Base-by-base conservation (phyloP, 192 early-diverging fungal species). In the Coemansia sp. region DNA sequence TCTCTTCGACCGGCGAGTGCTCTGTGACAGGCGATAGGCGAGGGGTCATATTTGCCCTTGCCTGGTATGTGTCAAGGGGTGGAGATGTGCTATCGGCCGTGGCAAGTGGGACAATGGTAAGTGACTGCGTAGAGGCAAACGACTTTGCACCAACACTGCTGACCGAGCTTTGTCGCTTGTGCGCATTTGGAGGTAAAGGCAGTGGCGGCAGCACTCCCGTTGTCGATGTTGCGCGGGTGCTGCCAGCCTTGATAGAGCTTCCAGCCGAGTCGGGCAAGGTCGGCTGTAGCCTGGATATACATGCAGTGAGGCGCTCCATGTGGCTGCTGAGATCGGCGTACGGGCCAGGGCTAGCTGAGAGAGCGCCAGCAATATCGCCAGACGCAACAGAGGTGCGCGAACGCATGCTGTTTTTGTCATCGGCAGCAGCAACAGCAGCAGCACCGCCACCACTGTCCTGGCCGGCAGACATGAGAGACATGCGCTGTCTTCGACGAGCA, bases 11-110 rank as follows among this genome's bases (percentile, higher is more conserved):
- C n/a, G 58, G 70, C 38, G 59, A 60, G 14, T 50, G 24, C 40
- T 79, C 76, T 44, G 53, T 63, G 42, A 79, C 76, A 32, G 76
- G 76, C 18, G 76, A 53, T 42, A 79, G 63, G 32, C 76, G 65
- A 11, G 63, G 56, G 1, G 46, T 22, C 46, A 29, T 27, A 14
- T 46, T 46, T 1, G 3, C 43, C 26, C 43, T 46, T 22, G 22
- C 12, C 24, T 46, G 43, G 21, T 26, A 22, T 9, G 21, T 46
- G 22, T 46, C 43, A 24, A 46, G 43, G 0, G 52, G 53, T 34
- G 53, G 58, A 12, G 62, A 61, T 37, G 53, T 15, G 40, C 22
- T 36, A 17, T 75, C 72, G 19, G 66, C 29, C 3, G 54, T 43
- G 35, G 55, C 40, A 26, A 46, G 63, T 17, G 56, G 11, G 11